phyloP scores from a whole-genome alignment of 2,329 filamentous ascomycete species.

The Tolypocladium paradoxum region DNA sequence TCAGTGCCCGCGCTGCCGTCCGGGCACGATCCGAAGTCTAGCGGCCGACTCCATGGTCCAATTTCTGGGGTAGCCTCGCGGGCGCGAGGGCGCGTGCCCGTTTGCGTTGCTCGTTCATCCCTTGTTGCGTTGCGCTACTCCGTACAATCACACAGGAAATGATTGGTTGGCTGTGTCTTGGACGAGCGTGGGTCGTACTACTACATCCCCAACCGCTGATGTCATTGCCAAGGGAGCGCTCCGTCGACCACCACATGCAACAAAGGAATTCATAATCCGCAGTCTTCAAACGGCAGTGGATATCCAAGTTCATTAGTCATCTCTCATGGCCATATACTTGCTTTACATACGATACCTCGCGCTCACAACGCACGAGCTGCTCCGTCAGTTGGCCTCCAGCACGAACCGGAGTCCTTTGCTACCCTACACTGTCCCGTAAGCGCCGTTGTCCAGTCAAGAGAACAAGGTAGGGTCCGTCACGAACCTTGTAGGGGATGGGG shows the following conservation, averaged over 20 bases:
- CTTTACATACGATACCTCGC: too few species aligned
- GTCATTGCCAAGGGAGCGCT: background rate
- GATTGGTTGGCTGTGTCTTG: background rate
- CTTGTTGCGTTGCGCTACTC: background rate
- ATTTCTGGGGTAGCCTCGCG: background rate
- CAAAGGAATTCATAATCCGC: too few species aligned
- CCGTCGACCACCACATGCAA: too few species aligned
- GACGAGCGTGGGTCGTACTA: background rate
- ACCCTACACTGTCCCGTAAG: slow-evolving; percentile 9
- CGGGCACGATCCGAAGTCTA: background rate
- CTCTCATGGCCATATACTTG: too few species aligned
- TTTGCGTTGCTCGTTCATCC: background rate
- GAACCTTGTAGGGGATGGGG: slow-evolving; percentile 25
- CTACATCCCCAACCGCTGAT: background rate
- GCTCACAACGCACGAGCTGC: background rate
- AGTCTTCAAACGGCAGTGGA: too few species aligned
- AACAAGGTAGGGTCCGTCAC: background rate
- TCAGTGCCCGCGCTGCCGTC: background rate
- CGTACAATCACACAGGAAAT: background rate
- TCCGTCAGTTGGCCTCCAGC: slow-evolving; percentile 12
- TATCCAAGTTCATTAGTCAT: too few species aligned
- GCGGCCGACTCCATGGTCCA: background rate
- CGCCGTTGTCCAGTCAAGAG: background rate
- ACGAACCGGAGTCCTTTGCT: slow-evolving; percentile 22
- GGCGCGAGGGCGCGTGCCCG: background rate